Percentiles rank a stretch among this genome's conserved stretches.
phyloP scores from a whole-genome alignment of 2,329 filamentous ascomycete genomes.

The Ophiostoma perfectum region DNA sequence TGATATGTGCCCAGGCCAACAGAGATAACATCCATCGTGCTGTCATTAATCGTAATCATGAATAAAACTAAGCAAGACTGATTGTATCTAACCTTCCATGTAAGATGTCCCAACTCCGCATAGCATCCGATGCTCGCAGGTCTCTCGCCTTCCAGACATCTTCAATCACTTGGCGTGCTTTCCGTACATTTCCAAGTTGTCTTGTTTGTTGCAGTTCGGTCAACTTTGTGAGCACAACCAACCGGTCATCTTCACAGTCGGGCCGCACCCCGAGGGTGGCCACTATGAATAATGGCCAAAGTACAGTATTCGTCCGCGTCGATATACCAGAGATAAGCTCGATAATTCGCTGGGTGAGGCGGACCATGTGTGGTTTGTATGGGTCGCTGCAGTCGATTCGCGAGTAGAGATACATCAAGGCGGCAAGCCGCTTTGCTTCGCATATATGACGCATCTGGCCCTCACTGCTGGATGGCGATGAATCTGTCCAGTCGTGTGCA shows the following conservation, averaged over 20 bases:
- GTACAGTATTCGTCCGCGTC: slow-evolving; percentile 30
- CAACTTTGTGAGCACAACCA: slow-evolving; percentile 28
- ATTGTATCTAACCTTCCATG: not conserved
- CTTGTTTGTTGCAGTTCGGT: slow-evolving; percentile 30
- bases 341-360: slow-evolving; percentile 26
- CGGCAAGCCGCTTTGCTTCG: slow-evolving; percentile 30
- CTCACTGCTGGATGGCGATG: not conserved
- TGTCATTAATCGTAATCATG: not conserved
- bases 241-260: slow-evolving; percentile 30
- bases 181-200: slow-evolving; percentile 32
- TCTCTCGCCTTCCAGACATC: slow-evolving; percentile 33
- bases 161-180: slow-evolving; percentile 32
- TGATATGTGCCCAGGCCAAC: too few relatives aligned
- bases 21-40: too few relatives aligned
- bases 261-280: slow-evolving; percentile 31
- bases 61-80: not conserved
- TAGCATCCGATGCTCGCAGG: slow-evolving; percentile 19
- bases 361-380: slow-evolving; percentile 28
- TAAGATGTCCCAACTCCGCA: slow-evolving; percentile 16
- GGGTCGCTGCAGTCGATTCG: slow-evolving; percentile 30
- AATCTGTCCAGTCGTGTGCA: not conserved
- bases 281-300: slow-evolving; percentile 30
- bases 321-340: slow-evolving; percentile 28
- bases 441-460: slow-evolving; percentile 21
- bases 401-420: slow-evolving; percentile 31